These are phyloP conservation scores for Gentiana macrophylla DNA, from an alignment of 257 asterid species.

Conservation along the genomic window DNA sequence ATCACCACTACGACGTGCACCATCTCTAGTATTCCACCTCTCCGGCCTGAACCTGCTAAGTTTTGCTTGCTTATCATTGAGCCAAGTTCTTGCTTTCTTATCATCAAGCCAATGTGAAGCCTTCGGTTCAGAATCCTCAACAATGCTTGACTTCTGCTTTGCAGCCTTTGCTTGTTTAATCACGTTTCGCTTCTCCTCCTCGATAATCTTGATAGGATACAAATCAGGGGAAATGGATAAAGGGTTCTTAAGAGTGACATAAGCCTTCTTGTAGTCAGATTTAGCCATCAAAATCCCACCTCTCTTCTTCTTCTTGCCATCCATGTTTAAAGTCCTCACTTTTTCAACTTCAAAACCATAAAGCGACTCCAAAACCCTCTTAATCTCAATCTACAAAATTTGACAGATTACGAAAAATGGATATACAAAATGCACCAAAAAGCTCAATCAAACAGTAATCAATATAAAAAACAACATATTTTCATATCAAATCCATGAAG, in stretches of 20 bases:
- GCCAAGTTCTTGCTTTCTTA: constrained; percentile 47
- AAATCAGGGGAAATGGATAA: constrained; percentile 59
- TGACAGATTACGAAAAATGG: background rate
- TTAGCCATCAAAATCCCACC: constrained; percentile 67
- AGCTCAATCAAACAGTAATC: background rate
- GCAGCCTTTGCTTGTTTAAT: constrained; percentile 30
- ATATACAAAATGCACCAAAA: constrained; percentile 4
- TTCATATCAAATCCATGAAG: background rate
- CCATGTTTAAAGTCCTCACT: constrained; percentile 86
- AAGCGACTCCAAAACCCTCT: constrained; percentile 80
- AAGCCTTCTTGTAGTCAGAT: constrained; percentile 89
- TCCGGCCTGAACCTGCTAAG: constrained; percentile 14
- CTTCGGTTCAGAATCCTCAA: constrained; percentile 69
- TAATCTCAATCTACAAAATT: constrained; percentile 67
- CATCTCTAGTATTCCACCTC: constrained; percentile 18
- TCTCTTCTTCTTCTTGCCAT: constrained; percentile 84
- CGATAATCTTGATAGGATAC: constrained; percentile 56
- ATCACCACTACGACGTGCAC: constrained; percentile 9
- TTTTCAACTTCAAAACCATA: constrained; percentile 91
- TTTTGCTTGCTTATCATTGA: constrained; percentile 41
- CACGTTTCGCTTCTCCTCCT: constrained; percentile 47
- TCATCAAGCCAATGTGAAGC: constrained; percentile 87
- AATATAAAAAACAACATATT: background rate
- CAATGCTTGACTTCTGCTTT: constrained; percentile 41
- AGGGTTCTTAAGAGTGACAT: constrained; percentile 63